Conservation (phyloP, 2,329 filamentous ascomycete genomes). For the Xylaria sp. region DNA sequence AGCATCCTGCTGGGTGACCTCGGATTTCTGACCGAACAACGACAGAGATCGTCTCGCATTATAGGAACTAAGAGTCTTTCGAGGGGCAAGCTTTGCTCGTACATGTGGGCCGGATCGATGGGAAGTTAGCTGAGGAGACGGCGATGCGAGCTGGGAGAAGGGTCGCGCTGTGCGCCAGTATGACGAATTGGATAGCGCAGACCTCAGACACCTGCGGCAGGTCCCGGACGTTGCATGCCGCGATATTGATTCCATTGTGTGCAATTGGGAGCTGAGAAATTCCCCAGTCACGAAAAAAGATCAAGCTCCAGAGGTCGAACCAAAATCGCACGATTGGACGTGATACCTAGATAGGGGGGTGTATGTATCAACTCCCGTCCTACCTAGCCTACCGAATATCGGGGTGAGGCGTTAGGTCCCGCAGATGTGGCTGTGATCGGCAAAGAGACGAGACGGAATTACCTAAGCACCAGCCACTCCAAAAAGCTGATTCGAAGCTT, state of each 20-base stretch:
- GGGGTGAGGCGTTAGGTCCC: not conserved
- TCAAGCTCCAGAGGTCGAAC: slow-evolving; percentile 15
- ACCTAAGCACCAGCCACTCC: slow-evolving; percentile 29
- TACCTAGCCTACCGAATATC: not conserved
- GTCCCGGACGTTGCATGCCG: slow-evolving; percentile 43
- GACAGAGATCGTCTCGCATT: slow-evolving; percentile 41
- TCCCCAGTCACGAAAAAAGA: slow-evolving; percentile 5
- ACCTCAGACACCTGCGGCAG: slow-evolving; percentile 45
- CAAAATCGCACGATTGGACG: slow-evolving; percentile 19
- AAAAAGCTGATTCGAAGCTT: not conserved
- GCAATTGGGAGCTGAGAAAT: slow-evolving; percentile 2
- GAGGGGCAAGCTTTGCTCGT: slow-evolving; percentile 30
- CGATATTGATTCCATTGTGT: slow-evolving; percentile 46
- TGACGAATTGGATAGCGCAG: slow-evolving; percentile 36
- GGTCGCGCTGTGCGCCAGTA: slow-evolving; percentile 36
- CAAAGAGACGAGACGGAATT: too few species aligned
- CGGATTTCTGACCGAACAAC: slow-evolving; percentile 43
- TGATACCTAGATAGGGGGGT: not conserved
- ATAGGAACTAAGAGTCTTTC: slow-evolving; percentile 9
- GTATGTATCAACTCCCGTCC: not conserved
- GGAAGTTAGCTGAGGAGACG: slow-evolving; percentile 22
- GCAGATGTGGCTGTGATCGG: not conserved
- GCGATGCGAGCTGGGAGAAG: slow-evolving; percentile 39
- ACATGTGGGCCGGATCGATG: slow-evolving; percentile 25
- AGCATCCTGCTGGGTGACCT: slow-evolving; percentile 36